A percentile compares a stretch with the other conserved stretches of the same genome.
Evolutionary conservation across 2,329 filamentous ascomycete genomes (phyloP).

Genomic region (Grosmannia serpens): DNA sequence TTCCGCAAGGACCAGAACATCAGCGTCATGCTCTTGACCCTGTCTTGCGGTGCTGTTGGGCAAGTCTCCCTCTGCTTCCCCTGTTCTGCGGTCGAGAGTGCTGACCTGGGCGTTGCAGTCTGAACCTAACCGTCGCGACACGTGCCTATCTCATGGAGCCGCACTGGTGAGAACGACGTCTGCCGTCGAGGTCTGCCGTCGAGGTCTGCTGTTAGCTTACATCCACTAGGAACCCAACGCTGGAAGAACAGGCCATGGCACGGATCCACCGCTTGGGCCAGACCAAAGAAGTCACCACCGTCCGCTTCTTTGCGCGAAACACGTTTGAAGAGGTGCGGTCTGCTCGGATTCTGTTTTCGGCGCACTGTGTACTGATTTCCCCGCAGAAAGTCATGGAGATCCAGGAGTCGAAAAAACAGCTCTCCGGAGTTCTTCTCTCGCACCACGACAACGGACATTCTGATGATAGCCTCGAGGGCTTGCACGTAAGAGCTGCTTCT

Average conservation of each 20-base stretch:
- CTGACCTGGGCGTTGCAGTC: conserved; percentile 15
- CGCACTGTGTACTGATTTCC: no score
- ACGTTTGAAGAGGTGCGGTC: conserved; percentile 18
- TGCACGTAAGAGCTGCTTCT: no score
- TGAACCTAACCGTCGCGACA: conserved; percentile 35
- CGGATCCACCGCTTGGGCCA: conserved; percentile 19
- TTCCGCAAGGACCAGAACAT: conserved; percentile 27
- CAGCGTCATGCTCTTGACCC: conserved; percentile 33
- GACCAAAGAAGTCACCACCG: conserved; percentile 16
- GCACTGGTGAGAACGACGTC: conserved; percentile 24
- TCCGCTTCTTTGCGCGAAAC: conserved; percentile 16
- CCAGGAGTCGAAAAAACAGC: no score
- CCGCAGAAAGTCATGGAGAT: no score
- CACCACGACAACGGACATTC: no score
- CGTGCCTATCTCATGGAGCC: conserved; percentile 38
- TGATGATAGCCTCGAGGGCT: no score
- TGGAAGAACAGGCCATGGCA: conserved; percentile 20
- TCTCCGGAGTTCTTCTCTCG: no score
- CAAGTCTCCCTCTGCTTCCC: conserved; percentile 15
- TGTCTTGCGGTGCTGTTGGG: conserved; percentile 41
- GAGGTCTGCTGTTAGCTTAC: no score
- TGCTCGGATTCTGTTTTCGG: not conserved
- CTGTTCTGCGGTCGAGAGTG: not conserved
- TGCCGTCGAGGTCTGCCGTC: no score
- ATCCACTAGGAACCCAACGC: conserved; percentile 17